phyloP scores from a whole-genome alignment of 108 stramenopile genomes.

The Pinguiococcus pyrenoidosus region DNA sequence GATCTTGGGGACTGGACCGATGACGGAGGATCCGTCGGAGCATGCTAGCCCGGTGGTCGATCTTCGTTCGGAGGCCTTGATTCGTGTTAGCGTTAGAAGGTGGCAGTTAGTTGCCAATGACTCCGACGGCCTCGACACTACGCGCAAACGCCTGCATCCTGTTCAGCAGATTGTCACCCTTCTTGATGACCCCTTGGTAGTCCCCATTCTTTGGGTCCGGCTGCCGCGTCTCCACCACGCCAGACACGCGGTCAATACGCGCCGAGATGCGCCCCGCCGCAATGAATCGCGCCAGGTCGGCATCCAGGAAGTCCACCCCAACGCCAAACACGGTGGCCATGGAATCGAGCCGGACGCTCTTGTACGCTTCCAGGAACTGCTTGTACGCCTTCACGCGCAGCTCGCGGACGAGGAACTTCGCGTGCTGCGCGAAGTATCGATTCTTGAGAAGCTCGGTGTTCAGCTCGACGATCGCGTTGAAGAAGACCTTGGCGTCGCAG shows the following conservation, averaged over 20 bases:
- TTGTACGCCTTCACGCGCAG: constrained; percentile 79
- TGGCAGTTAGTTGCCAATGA: neutral
- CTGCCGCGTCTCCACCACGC: constrained; percentile 83
- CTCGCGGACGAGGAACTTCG: constrained; percentile 71
- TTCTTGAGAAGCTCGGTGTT: constrained; percentile 24
- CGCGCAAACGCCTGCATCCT: constrained; percentile 87
- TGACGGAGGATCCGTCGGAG: constrained; percentile 2
- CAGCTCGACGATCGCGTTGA: constrained; percentile 73
- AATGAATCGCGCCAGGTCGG: constrained; percentile 88
- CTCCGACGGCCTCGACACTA: constrained; percentile 52
- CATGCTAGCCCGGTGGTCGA: neutral
- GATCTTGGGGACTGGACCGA: too few relatives aligned
- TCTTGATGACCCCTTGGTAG: constrained; percentile 88
- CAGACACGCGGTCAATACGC: constrained; percentile 82
- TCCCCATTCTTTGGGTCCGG: constrained; percentile 90
- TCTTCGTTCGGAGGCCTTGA: neutral
- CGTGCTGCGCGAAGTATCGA: constrained; percentile 57
- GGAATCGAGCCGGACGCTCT: constrained; percentile 72
- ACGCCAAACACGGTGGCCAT: constrained; percentile 94
- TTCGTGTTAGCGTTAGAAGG: neutral
- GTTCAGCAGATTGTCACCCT: constrained; percentile 90
- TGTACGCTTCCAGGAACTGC: constrained; percentile 97
- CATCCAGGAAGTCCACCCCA: constrained; percentile 65
- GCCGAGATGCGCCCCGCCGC: constrained; percentile 81
- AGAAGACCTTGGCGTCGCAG: constrained; percentile 82